Base-by-base conservation (phyloP, 371 early-diverging fungal species). In the Catenaria anguillulae region DNA sequence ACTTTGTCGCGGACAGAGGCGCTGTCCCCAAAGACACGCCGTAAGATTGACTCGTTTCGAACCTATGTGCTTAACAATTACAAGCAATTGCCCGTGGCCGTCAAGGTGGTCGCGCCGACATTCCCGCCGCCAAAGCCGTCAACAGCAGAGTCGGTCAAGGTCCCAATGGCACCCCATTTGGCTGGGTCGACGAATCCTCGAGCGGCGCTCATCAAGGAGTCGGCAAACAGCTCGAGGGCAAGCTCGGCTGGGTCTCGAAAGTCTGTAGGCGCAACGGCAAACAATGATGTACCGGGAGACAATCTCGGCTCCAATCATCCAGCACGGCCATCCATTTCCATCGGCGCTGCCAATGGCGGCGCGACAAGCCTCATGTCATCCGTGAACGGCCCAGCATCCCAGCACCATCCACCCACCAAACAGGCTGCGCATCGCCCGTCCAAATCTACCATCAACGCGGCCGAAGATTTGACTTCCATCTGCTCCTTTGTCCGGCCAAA, bases 1-100 rank as follows among this genome's bases (percentile, higher is more conserved):
- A 58, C 34, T n/a, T 36, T 58, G 29, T 58, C 58, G 35, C n/a
- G 31, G 2, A 40, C 40, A 10, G 40, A 58, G 29, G 12, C 8
- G 26, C n/a, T 58, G 24, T 58, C 58, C 24, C 58, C 58, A 13
- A 31, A 29, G 31, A 58, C 58, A 8, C n/a, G 34, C 35, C 58
- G 58, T 31, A 58, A 58, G 31, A 36, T 58, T 10, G 58, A 58
- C 8, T 8, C 6, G 6, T 58, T 40, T 21, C 36, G 58, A 12
- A 29, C 6, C 42, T 58, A 40, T 31, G 58, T 58, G 58, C 42
- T 58, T 13, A 6, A 58, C 58, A 58, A 58, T 36, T 58, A 58
- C 58, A 33, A 58, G 43, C 42, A 36, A 31, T 13, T 58, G 58
- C 58, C 58, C n/a, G n/a, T 42, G 19, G 24, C 58, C 36, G 58